phyloP scores from a whole-genome alignment of 2,329 filamentous ascomycete genomes.

The Botrytis fabae region DNA sequence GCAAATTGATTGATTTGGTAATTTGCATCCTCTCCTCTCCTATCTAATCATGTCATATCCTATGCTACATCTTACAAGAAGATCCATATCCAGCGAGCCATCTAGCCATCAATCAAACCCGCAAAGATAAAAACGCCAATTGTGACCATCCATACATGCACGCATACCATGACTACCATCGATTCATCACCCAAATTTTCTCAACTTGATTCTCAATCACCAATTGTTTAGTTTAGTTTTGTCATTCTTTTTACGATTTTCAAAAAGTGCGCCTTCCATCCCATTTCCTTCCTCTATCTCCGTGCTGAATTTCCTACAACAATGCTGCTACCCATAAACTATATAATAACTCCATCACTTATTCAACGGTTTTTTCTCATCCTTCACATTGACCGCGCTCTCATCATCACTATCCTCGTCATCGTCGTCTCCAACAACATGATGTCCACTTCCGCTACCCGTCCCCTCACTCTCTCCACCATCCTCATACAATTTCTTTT shows the following conservation, averaged over 20 bases:
- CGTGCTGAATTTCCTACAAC: background rate
- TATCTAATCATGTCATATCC: no score
- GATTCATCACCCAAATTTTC: background rate
- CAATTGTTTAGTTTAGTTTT: background rate
- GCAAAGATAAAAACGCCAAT: background rate
- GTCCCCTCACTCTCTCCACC: conserved; percentile 41
- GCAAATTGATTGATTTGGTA: no score
- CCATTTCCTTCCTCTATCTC: background rate
- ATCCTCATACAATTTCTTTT: conserved; percentile 40
- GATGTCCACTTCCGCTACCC: conserved; percentile 42
- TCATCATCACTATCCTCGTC: conserved; percentile 47
- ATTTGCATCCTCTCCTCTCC: no score
- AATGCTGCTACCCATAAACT: background rate
- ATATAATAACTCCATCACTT: conserved; percentile 15
- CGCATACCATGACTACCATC: background rate
- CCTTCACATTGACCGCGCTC: conserved; percentile 31
- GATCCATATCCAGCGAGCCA: background rate
- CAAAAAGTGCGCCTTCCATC: background rate
- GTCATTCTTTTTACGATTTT: background rate
- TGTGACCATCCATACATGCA: background rate
- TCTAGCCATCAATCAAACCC: background rate
- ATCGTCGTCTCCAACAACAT: conserved; percentile 53
- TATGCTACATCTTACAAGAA: background rate
- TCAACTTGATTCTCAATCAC: background rate
- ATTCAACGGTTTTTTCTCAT: conserved; percentile 15